phyloP scores from a whole-genome alignment of 257 asterid genomes.

The Knoxia roxburghii region DNA sequence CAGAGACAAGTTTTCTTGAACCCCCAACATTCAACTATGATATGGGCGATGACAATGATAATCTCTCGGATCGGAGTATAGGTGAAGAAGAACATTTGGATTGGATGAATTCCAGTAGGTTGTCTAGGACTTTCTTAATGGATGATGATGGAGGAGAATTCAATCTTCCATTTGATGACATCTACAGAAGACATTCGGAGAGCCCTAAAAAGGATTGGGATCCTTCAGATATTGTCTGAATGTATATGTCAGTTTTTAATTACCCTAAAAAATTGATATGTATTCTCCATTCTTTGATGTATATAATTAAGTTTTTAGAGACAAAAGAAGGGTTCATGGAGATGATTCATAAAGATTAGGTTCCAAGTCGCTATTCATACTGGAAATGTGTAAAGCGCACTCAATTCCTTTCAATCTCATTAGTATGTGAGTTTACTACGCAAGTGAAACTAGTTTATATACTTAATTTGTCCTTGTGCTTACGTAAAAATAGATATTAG shows the following conservation, averaged over 20 bases:
- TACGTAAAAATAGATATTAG: too few relatives aligned
- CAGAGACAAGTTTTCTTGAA: slow-evolving; percentile 66
- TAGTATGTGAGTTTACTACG: neutral
- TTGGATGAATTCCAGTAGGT: slow-evolving; percentile 37
- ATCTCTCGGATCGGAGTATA: slow-evolving; percentile 36
- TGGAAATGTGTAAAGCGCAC: slow-evolving; percentile 22
- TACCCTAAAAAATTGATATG: slow-evolving; percentile 14
- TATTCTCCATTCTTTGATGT: slow-evolving; percentile 55
- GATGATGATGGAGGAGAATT: slow-evolving; percentile 60
- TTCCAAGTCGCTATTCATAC: slow-evolving; percentile 15
- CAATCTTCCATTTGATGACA: slow-evolving; percentile 73
- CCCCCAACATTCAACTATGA: slow-evolving; percentile 55
- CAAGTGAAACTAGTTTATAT: neutral
- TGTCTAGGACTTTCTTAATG: slow-evolving; percentile 59
- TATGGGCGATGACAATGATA: slow-evolving; percentile 11
- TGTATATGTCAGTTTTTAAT: slow-evolving; percentile 2
- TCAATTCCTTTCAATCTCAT: neutral
- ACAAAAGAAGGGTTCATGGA: slow-evolving; percentile 21
- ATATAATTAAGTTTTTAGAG: slow-evolving; percentile 36
- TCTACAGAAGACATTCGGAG: slow-evolving; percentile 39
- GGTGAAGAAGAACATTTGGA: slow-evolving; percentile 45
- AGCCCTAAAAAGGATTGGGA: slow-evolving; percentile 25
- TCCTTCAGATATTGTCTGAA: slow-evolving; percentile 45
- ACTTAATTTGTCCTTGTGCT: neutral
- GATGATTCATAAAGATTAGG: slow-evolving; percentile 26